Base-by-base conservation (phyloP, 2,329 filamentous ascomycete genomes). In the Parascedosporium putredinis region DNA sequence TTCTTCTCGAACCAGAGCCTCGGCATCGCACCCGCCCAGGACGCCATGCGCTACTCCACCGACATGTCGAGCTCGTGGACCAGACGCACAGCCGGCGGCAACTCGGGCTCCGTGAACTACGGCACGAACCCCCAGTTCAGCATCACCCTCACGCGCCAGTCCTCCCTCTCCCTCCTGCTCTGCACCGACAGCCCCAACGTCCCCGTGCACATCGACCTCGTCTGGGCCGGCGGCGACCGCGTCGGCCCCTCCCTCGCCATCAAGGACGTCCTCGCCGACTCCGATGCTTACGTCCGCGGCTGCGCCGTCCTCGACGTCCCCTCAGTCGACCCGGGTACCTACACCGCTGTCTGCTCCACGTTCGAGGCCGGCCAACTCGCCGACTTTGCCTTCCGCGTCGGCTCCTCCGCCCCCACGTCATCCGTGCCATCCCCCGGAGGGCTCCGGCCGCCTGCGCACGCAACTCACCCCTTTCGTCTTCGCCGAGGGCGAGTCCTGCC, bases 281-380 rank as follows among this genome's bases (percentile, higher is more conserved):
- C 88, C 29, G 87, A 87, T n/a, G 88, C 95, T 56, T 96, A 98
- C 65, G 82, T 86, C 45, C 81, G 84, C 24, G 85, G 86, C 24
- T 87, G 85, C 61, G 86, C 86, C 3, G 71, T 89, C 27, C 82
- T 84, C 2, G 78, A 86, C 54, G 68, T 78, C 56, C 64, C 59
- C 59, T 55, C 69, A 18, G 68, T 95, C 16, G 79, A 82, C 34
- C 69, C 79, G 1, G 91, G 91, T 0, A 74, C 74, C 0, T 98
- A 97, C 64, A 96, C 88, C 0, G 75, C 95, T 50, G 84, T 96
- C 5, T 91, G 86, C 62, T 95, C 88, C 2, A 95, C 91, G 0
- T 97, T 94, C 62, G 88, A 95, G 54, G 76, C 84, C 0, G 84
- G 84, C 7, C 87, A 94, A 60, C 71, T 79, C 1, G 86, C 85